Base-by-base conservation (phyloP, 129 eudicot genomes). In the Tagetes erecta region DNA sequence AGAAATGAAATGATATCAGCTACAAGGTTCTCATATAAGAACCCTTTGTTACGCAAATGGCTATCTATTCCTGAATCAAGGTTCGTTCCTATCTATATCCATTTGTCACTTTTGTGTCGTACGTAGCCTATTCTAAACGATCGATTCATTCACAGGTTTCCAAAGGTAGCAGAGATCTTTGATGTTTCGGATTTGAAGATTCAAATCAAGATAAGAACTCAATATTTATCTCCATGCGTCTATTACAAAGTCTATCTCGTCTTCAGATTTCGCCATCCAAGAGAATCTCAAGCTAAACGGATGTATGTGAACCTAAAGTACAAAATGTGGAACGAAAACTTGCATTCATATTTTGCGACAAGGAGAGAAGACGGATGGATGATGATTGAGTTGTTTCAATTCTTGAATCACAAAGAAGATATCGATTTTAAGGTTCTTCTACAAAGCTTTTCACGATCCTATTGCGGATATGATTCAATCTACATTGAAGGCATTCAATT, bases 301-400 rank as follows among this genome's bases (percentile, higher is more conserved):
- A 64, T 64, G 68, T 64, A 64, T 37, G 68, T 38, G 68, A 64
- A 64, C 49, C 68, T 64, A 64, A 64, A n/a, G 49, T 64, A 64
- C 31, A 13, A 37, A 70, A 70, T 35, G 49, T 63, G 49, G n/a
- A 14, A 27, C 1, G 64, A 70, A 70, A 37, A 6, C 63, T 51
- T 51, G 5, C 37, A 51, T 70, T 47, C 63, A n/a, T 49, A 50
- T 70, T 70, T 70, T 4, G 62, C 63, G 37, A 49, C 46, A 70
- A 34, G 34, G 74, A 37, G 64, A 34, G n/a, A 50, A 8, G 63
- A n/a, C 37, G 46, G 33, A 0, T 68, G 73, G 73, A 68, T 68
- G 73, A 68, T 68, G 57, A 5, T 47, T 46, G 73, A 68, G 6
- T 13, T 68, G 42, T 68, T 35, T 13, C 42, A 7, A 12, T 68